Evolutionary conservation across 495 filamentous ascomycete genomes (phyloP), one percentile per base, ranked within the genome.

Genomic region (Achaetomiella virescens): DNA sequence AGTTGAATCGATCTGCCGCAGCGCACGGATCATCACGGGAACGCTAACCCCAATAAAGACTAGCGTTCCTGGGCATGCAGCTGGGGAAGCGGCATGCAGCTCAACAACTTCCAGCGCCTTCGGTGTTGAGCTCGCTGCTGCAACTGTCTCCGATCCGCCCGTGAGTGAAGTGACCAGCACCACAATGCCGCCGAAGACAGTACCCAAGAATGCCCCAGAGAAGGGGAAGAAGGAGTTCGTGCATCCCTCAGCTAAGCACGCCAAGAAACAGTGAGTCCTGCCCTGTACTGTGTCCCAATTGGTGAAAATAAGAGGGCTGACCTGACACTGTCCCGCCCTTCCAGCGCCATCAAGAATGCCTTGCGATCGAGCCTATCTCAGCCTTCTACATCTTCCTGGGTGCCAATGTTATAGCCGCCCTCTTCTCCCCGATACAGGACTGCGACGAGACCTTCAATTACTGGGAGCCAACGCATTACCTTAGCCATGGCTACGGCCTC

Each of bases 371-470:
- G 50, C 81, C 88, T 40, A 86, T 90, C 57, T 75, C 80, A 36
- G 83, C 85, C 2, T 89, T 96, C 68, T 90, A 89, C 61, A 64
- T 88, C 53, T 91, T 91, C 57, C 74, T 95, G 33, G 69, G 74
- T 42, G 82, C 85, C 48, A 89, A 93, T 65, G 52, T 83, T 20
- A 61, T 92, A 27, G 86, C 92, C 21, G 92, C 92, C n/a, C 62
- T 85, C 18, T 91, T 83, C 63, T 81, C 89, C 0, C 95, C 95
- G 0, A 97, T 99, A 62, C 92, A 96, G 64, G 95, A 99, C 70
- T 99, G 95, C 66, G 95, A 99, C 66, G 95, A 99, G 74, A 90
- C 92, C 4, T 99, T 95, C 78, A 99, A 99, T 65, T 99, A 95
- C 74, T 99, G 95, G 95, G 95, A 99, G 64, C 93, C 95, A 1